Percentiles rank a stretch among this genome's conserved stretches.
Evolutionary conservation across 2,329 filamentous ascomycete genomes (phyloP).

Genomic region (Alternaria arborescens): DNA sequence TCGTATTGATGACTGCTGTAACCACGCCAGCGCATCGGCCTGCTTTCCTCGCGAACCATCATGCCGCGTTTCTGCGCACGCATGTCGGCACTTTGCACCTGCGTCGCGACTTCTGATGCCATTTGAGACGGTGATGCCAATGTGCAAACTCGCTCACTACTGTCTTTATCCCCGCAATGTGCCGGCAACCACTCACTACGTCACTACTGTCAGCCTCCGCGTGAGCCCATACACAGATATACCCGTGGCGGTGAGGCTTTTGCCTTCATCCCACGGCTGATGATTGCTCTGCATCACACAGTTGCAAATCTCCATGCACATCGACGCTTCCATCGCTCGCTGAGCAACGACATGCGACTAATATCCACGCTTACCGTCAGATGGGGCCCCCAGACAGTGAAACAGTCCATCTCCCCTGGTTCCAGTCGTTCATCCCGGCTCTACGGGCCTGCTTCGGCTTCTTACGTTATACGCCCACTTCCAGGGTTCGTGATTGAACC

Average conservation of each 20-base stretch:
- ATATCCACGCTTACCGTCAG: slow-evolving; percentile 6
- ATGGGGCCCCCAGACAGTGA: background rate
- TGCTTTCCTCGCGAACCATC: background rate
- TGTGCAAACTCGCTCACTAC: background rate
- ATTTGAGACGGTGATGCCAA: background rate
- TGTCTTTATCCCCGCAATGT: background rate
- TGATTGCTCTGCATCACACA: background rate
- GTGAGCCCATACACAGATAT: background rate
- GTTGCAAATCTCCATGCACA: slow-evolving; percentile 1
- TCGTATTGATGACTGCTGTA: slow-evolving; percentile 7
- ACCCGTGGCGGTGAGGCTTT: background rate
- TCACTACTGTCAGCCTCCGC: slow-evolving; percentile 11
- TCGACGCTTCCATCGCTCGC: background rate
- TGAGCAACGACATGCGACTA: background rate
- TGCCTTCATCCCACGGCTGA: slow-evolving; percentile 1
- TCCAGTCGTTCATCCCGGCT: slow-evolving; percentile 3
- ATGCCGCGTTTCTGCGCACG: background rate
- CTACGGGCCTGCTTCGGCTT: slow-evolving; percentile 9
- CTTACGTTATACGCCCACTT: slow-evolving; percentile 6
- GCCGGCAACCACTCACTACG: background rate
- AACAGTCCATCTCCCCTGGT: background rate
- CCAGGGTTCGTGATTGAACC: background rate
- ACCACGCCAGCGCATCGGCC: background rate
- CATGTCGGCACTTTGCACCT: slow-evolving; percentile 14
- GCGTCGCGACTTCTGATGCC: background rate